A percentile compares a stretch with the other conserved stretches of the same genome.
These are phyloP conservation scores for Cadophora luteo-olivacea DNA, from an alignment of 2,329 filamentous ascomycete genomes.

Conservation along the genomic window DNA sequence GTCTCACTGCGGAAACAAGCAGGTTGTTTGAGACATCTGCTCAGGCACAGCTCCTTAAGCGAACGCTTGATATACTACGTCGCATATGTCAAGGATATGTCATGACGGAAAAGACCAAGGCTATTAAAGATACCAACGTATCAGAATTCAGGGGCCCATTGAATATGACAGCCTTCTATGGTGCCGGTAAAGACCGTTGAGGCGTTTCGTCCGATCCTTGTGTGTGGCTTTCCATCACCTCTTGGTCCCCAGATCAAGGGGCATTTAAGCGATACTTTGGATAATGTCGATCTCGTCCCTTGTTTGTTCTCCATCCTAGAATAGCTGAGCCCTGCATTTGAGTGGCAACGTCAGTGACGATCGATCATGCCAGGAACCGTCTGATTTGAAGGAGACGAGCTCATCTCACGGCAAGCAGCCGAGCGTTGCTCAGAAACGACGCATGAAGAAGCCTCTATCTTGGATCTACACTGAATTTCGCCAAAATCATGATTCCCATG, in stretches of 20 bases:
- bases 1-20: not conserved
- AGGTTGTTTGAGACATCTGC: not conserved
- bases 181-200: slow-evolving; percentile 6
- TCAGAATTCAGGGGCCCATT: not conserved
- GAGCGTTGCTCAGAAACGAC: slow-evolving; percentile 10
- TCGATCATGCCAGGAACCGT: slow-evolving; percentile 31
- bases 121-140: not conserved
- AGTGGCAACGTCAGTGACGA: slow-evolving; percentile 27
- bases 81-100: slow-evolving; percentile 5
- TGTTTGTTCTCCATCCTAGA: slow-evolving; percentile 25
- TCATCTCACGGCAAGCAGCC: slow-evolving; percentile 13
- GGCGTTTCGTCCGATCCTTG: slow-evolving; percentile 18
- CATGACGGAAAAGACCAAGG: not conserved
- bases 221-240: slow-evolving; percentile 18
- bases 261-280: slow-evolving; percentile 24
- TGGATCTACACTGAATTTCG: slow-evolving; percentile 31
- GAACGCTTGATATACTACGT: slow-evolving; percentile 12
- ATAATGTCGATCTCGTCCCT: slow-evolving; percentile 29
- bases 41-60: slow-evolving; percentile 15
- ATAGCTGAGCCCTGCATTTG: slow-evolving; percentile 31
- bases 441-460: slow-evolving; percentile 26
- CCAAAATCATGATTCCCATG: slow-evolving; percentile 15
- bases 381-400: slow-evolving; percentile 19
- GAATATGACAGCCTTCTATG: not conserved
- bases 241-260: slow-evolving; percentile 10